phyloP scores from a whole-genome alignment of 805 yeast species.

The Lipomyces mesembrius region DNA sequence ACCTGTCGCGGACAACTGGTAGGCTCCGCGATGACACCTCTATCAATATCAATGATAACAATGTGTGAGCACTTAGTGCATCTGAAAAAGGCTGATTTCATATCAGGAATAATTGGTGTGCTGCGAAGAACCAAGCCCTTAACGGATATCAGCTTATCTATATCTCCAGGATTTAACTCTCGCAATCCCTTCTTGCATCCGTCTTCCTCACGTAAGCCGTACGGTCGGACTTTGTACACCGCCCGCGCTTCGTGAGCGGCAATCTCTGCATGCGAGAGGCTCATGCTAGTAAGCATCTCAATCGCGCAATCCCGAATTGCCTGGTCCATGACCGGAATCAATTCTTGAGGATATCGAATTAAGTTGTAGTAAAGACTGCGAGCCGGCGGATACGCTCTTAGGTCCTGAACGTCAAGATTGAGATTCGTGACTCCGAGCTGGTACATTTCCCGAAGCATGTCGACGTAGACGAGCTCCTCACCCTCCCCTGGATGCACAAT shows the following conservation, averaged over 20 bases:
- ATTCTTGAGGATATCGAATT: constrained; percentile 93
- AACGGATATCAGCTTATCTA: constrained; percentile 87
- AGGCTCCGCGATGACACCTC: constrained; percentile 95
- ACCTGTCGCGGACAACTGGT: constrained; percentile 86
- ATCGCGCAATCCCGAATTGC: constrained; percentile 88
- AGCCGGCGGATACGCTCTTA: constrained; percentile 75
- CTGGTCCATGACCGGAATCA: constrained; percentile 97
- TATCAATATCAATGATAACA: constrained; percentile 85
- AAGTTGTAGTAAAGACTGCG: constrained; percentile 82
- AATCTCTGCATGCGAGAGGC: constrained; percentile 33
- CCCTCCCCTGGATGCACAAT: constrained; percentile 57
- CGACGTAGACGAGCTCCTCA: constrained; percentile 73
- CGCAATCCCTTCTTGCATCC: constrained; percentile 75
- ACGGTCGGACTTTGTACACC: constrained; percentile 87
- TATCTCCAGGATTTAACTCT: constrained; percentile 90
- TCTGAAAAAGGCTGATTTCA: constrained; percentile 95
- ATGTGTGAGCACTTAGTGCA: constrained; percentile 96
- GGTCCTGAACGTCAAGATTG: constrained; percentile 80
- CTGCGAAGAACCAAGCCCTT: constrained; percentile 90
- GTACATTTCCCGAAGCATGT: constrained; percentile 73
- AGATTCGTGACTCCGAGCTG: constrained; percentile 79
- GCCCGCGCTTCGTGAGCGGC: constrained; percentile 32
- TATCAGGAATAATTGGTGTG: constrained; percentile 92
- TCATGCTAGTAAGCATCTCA: constrained; percentile 61
- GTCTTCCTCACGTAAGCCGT: constrained; percentile 59